Evolutionary conservation across 2,329 filamentous ascomycete species (phyloP), one percentile per base, ranked within the genome.

Genomic region (Ophioceras dolichostomum): DNA sequence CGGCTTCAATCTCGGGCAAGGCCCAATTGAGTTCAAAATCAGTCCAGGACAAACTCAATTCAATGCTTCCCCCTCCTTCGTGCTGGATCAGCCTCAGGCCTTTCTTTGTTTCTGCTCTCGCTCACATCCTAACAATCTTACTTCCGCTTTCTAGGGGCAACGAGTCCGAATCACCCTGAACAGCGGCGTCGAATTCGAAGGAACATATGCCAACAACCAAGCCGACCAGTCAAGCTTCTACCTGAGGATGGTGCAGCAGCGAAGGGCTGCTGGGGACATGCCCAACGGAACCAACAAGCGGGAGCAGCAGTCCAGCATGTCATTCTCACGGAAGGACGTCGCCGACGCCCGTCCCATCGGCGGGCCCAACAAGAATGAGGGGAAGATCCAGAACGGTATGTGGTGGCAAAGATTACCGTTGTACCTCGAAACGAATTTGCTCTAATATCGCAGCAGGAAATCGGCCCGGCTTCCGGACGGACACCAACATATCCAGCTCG

Each of bases 401-500:
- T 19, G 2, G 12, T 17, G 17, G 20, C 27, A 3, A 22, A n/a
- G 5, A 14, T 4, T 14, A 10, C 7, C 6, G 5, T 17, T 14
- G 10, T 21, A 4, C 17, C 17, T 7, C 22, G 7, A 7, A 26
- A 26, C 22, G 8, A 7, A 26, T 26, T 26, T n/a, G n/a, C 22
- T 26, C 22, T 26, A 26, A 26, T 26, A 7, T 26, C 12, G 22
- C 17, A 26, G 19, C 44, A 91, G 84, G 82, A 44, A 69, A 71
- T 47, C 65, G 75, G 30, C 61, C 71, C 40, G 72, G 68, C 18
- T 95, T 96, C 62, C 79, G 82, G 45, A 96, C 89, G 18, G 89
- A 96, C 54, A 67, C 76, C 24, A 85, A 91, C 50, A 95, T 96
- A 44, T 91, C 88, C 7, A 83, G 82, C 45, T 73, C 71, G 49